Evolutionary conservation across 192 early-diverging fungal species (phyloP), one percentile per base, ranked within the genome.

Genomic region (Coemansia biformis): DNA sequence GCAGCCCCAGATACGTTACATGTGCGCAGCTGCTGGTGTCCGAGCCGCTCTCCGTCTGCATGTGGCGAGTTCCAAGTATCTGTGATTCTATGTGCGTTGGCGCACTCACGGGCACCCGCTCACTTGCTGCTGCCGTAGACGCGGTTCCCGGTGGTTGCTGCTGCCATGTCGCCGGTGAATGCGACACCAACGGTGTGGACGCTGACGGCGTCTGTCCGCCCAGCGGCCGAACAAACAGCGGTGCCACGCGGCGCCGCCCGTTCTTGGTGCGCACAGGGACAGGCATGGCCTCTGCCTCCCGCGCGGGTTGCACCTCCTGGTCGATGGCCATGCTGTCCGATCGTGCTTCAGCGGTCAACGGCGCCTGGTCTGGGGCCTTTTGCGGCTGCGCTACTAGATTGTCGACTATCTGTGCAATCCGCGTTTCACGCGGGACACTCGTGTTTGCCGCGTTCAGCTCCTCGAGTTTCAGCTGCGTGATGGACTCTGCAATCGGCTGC

Each of bases 241-340:
- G 93, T 21, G 83, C 81, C 21, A 96, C 92, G 9, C 93, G 76
- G 42, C 86, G 89, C 64, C 88, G 86, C 8, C 93, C 93, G 51
- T 85, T 79, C 34, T 83, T 83, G 8, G 86, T 88, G 38, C 61
- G 47, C 35, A 59, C 57, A 0, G 67, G 67, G 13, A 81, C 65
- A 0, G 87, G 81, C 24, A 88, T 79, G 1, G 48, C 64, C 47
- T 87, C 24, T 26, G 24, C 3, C 24, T n/a, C n/a, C n/a, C n/a
- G n/a, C n/a, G n/a, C n/a, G n/a, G n/a, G n/a, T n/a, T n/a, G n/a
- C n/a, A n/a, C n/a, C n/a, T n/a, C n/a, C n/a, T 12, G 16, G 7
- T 17, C 14, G 24, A 22, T 6, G 11, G 46, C 11, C 31, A 48
- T n/a, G 22, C 23, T 14, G 10, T 29, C 41, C 23, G n/a, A n/a